Conservation (phyloP, 169 alveolate genomes). For the Eimeria brunetti region DNA sequence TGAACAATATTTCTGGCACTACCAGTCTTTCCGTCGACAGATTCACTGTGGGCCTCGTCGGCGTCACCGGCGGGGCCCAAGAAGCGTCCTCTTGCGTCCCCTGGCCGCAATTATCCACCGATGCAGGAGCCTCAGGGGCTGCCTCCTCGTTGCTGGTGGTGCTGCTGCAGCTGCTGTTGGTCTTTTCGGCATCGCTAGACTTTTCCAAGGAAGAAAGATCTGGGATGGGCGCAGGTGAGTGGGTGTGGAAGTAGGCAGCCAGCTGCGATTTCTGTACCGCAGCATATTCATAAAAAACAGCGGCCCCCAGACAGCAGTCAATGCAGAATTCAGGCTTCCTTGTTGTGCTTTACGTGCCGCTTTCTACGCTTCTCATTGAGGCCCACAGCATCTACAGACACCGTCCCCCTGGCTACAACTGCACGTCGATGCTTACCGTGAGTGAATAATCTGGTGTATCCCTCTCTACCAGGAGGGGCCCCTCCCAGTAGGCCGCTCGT, state of each 20-base stretch:
- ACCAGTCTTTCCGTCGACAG: constrained; percentile 85
- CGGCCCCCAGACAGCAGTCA: neutral
- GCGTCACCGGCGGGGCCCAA: constrained; percentile 52
- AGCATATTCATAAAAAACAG: neutral
- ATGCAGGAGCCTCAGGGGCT: constrained; percentile 18
- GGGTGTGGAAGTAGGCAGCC: constrained; percentile 45
- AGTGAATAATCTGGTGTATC: constrained; percentile 55
- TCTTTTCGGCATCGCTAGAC: constrained; percentile 8
- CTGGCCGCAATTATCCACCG: constrained; percentile 67
- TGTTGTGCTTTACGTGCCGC: neutral
- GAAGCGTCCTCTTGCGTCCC: constrained; percentile 21
- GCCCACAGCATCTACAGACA: neutral
- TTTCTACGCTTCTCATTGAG: neutral
- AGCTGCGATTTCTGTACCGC: constrained; percentile 45
- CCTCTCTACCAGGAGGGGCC: constrained; percentile 50
- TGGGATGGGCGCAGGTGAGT: constrained; percentile 67
- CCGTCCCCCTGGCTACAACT: neutral
- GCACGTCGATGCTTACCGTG: neutral
- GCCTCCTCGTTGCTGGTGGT: constrained; percentile 68
- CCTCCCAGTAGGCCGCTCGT: constrained; percentile 23
- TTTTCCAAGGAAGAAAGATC: constrained; percentile 24
- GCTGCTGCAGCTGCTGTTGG: constrained; percentile 73
- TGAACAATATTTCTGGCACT: constrained; percentile 86
- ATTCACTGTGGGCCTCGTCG: constrained; percentile 77
- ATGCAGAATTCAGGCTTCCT: neutral